These are phyloP conservation scores for Tanacetum coccineum DNA, from an alignment of 129 eudicot genomes.

Conservation along the genomic window DNA sequence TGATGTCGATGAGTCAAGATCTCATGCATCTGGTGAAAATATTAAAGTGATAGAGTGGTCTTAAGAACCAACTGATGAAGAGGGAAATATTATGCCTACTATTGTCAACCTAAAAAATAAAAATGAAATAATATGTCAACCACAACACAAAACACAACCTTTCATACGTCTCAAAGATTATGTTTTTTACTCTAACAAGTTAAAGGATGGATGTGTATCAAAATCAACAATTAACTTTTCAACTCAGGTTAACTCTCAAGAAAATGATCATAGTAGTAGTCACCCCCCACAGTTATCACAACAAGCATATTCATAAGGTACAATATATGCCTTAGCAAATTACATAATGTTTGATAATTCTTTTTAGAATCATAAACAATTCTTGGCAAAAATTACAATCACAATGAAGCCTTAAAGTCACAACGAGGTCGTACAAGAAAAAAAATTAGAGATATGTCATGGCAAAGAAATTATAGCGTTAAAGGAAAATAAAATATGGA, in stretches of 20 bases:
- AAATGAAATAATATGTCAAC: background rate
- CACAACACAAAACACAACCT: too few species aligned
- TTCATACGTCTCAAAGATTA: background rate
- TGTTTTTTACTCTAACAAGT: background rate
- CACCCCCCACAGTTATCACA: background rate
- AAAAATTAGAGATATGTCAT: background rate
- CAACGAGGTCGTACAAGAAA: background rate
- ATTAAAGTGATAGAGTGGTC: background rate
- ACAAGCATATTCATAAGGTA: background rate
- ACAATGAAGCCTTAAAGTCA: background rate
- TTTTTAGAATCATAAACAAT: background rate
- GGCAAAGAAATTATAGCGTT: background rate
- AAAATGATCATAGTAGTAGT: too few species aligned
- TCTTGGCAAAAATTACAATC: background rate
- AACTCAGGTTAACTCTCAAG: background rate
- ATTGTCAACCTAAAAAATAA: background rate
- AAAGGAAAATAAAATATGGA: background rate
- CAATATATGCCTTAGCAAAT: background rate
- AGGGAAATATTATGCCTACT: background rate
- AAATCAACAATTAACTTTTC: background rate
- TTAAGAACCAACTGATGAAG: background rate
- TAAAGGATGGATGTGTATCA: too few species aligned
- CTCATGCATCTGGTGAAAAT: too few species aligned
- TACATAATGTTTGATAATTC: background rate
- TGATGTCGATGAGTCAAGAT: too few species aligned